A percentile compares a stretch with the other conserved stretches of the same genome.
These are phyloP conservation scores for Gillenia trifoliata DNA, from an alignment of 306 rosid genomes.

Conservation along the genomic window DNA sequence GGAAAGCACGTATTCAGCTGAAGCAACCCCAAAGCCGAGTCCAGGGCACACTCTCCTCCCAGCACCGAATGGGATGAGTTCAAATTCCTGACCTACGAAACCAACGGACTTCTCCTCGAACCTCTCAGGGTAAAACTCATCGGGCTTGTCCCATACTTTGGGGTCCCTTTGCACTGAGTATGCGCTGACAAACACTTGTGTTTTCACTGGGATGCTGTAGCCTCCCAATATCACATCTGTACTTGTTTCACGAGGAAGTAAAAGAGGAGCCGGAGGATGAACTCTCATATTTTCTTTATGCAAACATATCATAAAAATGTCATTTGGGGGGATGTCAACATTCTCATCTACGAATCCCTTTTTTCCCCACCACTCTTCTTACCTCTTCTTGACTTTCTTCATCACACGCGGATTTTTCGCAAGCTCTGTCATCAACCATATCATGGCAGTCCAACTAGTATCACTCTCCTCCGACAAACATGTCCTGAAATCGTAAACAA, in stretches of 20 bases:
- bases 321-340: constrained; percentile 38
- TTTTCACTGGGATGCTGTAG: constrained; percentile 30
- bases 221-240: constrained; percentile 22
- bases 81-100: constrained; percentile 26
- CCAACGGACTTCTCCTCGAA: constrained; percentile 10
- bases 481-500: constrained; percentile 34
- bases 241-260: constrained; percentile 31
- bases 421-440: constrained; percentile 55
- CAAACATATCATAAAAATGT: constrained; percentile 41
- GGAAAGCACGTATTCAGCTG: background rate
- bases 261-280: constrained; percentile 43
- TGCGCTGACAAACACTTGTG: constrained; percentile 30
- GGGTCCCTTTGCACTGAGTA: constrained; percentile 51
- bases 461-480: constrained; percentile 41
- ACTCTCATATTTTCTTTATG: constrained; percentile 48
- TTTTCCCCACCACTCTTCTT: constrained; percentile 39
- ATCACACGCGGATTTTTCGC: constrained; percentile 32
- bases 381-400: constrained; percentile 60
- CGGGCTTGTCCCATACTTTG: constrained; percentile 26
- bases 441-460: constrained; percentile 22
- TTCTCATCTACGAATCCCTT: constrained; percentile 27
- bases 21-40: constrained; percentile 13
- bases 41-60: constrained; percentile 39
- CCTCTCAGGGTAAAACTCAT: constrained; percentile 38
- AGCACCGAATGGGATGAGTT: constrained; percentile 25